Base-by-base conservation (phyloP, 2,329 filamentous ascomycete genomes). In the Ophiostoma fasciatum region DNA sequence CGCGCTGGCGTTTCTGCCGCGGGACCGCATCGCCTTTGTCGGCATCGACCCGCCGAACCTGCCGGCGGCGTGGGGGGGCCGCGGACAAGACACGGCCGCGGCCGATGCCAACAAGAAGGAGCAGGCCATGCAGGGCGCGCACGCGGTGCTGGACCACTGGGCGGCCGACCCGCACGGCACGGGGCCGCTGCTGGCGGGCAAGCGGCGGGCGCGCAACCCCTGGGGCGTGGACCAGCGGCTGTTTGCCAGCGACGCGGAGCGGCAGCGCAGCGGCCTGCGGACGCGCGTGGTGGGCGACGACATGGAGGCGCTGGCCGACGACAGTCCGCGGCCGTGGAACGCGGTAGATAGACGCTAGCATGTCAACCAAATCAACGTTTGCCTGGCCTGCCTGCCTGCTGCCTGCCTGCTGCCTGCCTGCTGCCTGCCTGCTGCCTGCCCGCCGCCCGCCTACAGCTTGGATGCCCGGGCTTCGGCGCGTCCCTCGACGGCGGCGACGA, bases 31-130 rank as follows among this genome's bases (percentile, higher is more conserved):
- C 1, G 34, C 31, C 0, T 78, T 74, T 36, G 46, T 78, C 7
- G 79, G 78, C 0, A 68, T 82, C 34, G 72, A 83, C 48, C 79
- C 79, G 13, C 68, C 66, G 2, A 45, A 46, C 18, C 31, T 48
- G 32, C 45, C 45, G 14, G 38, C 37, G 0, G 56, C 59, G 2
- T 57, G 67, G 51, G 45, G 46, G 1, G 48, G 49, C n/a, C 45
- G 3, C 14, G 7, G 12, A 21, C 20, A 33, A 13, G 7, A 12
- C 12, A 10, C 38, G n/a, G 30, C 29, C 19, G 4, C 17, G n/a
- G 13, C 28, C 11, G 23, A 8, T 10, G 13, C 31, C 9, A 35
- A 23, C 1, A 50, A 46, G 15, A 63, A 66, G 39, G 46, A 51
- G 15, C 53, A 48, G 4, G 62, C 60, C 0, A 56, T 63, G 48